Evolutionary conservation across 2,329 filamentous ascomycete genomes (phyloP).

Genomic region (Penicillium griseofulvum): DNA sequence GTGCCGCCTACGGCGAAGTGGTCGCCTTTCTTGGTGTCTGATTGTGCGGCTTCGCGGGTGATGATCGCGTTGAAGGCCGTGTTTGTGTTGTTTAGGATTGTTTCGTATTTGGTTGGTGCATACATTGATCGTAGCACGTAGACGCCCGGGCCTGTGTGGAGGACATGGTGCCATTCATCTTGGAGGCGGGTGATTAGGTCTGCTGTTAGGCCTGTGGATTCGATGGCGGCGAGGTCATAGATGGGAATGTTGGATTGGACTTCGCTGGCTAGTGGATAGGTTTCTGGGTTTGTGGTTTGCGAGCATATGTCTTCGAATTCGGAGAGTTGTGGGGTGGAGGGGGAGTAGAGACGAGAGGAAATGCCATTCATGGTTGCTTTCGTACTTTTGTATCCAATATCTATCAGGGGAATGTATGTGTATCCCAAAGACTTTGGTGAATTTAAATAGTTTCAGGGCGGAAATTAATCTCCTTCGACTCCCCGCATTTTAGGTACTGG

Average conservation of each 20-base stretch:
- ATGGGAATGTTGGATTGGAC: slow-evolving; percentile 56
- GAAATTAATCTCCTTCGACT: slow-evolving; percentile 19
- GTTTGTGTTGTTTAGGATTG: slow-evolving; percentile 50
- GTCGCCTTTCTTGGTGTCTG: slow-evolving; percentile 49
- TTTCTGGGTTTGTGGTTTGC: slow-evolving; percentile 33
- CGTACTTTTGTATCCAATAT: neutral
- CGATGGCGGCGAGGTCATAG: slow-evolving; percentile 49
- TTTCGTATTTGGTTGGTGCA: slow-evolving; percentile 31
- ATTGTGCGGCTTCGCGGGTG: slow-evolving; percentile 40
- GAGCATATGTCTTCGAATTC: slow-evolving; percentile 49
- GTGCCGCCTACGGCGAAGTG: slow-evolving; percentile 58
- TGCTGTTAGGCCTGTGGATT: slow-evolving; percentile 27
- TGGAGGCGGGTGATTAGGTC: slow-evolving; percentile 46
- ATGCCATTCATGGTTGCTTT: slow-evolving; percentile 10
- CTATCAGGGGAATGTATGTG: neutral
- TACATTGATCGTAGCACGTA: slow-evolving; percentile 58
- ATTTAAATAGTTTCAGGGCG: slow-evolving; percentile 13
- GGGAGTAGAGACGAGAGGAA: slow-evolving; percentile 24
- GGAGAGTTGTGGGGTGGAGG: slow-evolving; percentile 30
- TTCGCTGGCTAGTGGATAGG: slow-evolving; percentile 50
- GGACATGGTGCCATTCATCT: slow-evolving; percentile 60
- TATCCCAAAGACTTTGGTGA: neutral
- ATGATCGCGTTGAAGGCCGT: slow-evolving; percentile 51
- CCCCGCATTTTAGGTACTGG: slow-evolving; percentile 12
- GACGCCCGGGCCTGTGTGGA: slow-evolving; percentile 58